These are phyloP conservation scores for Backusella mclennaniae DNA, from an alignment of 192 early-diverging fungal species.

Conservation along the genomic window DNA sequence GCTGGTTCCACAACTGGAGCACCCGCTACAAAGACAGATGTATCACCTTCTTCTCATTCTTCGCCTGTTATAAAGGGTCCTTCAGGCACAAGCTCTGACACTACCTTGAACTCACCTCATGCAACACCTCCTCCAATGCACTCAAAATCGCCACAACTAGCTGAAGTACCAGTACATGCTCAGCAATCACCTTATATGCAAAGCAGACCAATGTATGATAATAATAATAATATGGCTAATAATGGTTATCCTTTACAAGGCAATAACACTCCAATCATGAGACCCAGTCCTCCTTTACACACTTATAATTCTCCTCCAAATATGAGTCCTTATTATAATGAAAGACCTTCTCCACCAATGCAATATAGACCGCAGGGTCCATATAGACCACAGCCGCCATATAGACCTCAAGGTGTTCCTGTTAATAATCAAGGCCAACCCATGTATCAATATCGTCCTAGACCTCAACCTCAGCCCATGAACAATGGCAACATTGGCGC, in stretches of 20 bases:
- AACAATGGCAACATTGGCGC: not conserved
- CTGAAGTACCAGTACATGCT: not conserved
- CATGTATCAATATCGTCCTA: not conserved
- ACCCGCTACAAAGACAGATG: not conserved
- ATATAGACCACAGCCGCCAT: not conserved
- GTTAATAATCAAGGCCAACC: not conserved
- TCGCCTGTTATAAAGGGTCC: not conserved
- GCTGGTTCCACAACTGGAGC: not conserved
- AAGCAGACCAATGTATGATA: not conserved
- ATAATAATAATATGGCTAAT: not conserved
- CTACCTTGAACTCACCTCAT: not conserved
- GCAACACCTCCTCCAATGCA: not conserved
- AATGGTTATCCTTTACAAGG: not conserved
- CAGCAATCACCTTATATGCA: not conserved
- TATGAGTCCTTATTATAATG: not conserved
- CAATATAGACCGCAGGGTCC: not conserved
- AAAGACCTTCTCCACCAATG: slow-evolving; percentile 9
- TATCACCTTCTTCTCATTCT: not conserved
- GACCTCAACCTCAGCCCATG: not conserved
- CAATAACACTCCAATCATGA: not conserved
- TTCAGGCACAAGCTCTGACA: not conserved
- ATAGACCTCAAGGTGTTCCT: not conserved
- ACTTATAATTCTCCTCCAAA: not conserved
- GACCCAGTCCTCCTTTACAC: not conserved
- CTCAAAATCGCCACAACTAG: not conserved